These are phyloP conservation scores for Cutaneotrichosporon dermatis DNA, from an alignment of 1,284 basidiomycete species.

Conservation along the genomic window DNA sequence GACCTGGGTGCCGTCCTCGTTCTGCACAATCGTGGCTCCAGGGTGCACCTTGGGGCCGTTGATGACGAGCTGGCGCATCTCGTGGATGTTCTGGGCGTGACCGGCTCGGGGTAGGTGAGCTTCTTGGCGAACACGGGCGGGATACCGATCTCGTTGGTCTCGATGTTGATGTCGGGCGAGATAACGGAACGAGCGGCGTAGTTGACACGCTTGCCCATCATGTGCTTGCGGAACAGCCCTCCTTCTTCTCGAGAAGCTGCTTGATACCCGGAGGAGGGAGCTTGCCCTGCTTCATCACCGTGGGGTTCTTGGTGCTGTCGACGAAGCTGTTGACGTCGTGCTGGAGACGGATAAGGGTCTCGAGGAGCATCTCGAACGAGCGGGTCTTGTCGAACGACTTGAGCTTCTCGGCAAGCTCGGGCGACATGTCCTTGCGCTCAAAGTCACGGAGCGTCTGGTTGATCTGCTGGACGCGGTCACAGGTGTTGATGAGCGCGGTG, in stretches of 20 bases:
- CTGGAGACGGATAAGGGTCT: constrained; percentile 83
- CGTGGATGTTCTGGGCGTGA: constrained; percentile 85
- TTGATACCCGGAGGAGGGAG: constrained; percentile 93
- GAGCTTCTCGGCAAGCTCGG: constrained; percentile 15
- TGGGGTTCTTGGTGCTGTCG: constrained; percentile 94
- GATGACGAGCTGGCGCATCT: constrained; percentile 86
- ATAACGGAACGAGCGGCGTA: constrained; percentile 99
- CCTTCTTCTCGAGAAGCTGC: constrained; percentile 97
- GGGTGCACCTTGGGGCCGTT: constrained; percentile 86
- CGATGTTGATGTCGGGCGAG: constrained; percentile 98
- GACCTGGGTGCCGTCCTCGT: constrained; percentile 84
- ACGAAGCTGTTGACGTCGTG: constrained; percentile 96
- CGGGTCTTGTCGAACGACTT: constrained; percentile 44
- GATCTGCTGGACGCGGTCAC: constrained; percentile 73
- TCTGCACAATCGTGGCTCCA: constrained; percentile 90
- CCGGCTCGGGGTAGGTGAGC: constrained; percentile 95
- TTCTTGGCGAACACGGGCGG: constrained; percentile 97
- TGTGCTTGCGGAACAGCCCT: constrained; percentile 95
- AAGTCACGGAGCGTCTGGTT: constrained; percentile 51
- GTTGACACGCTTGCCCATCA: constrained; percentile 99
- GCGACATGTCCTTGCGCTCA: constrained; percentile 12
- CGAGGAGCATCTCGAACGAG: constrained; percentile 68
- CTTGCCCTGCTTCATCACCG: constrained; percentile 76
- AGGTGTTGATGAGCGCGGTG: constrained; percentile 73
- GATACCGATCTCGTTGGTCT: constrained; percentile 97